Base-by-base conservation (phyloP, 2,329 filamentous ascomycete genomes). In the Fusarium sp. region DNA sequence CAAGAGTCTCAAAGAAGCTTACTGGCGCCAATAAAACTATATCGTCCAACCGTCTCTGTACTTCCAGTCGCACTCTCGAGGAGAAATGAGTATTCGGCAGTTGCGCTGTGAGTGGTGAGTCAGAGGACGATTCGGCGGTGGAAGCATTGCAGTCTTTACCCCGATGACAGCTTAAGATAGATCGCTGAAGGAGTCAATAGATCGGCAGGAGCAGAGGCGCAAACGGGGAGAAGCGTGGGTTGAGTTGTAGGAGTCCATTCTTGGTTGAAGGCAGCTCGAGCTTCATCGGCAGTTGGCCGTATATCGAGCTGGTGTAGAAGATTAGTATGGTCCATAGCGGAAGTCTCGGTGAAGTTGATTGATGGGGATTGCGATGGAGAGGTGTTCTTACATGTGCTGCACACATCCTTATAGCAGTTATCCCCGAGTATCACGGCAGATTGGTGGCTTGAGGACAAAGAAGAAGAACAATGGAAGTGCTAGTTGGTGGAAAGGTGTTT, bases 181-280 rank as follows among this genome's bases (percentile, higher is more conserved):
- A 97, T 96, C 72, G 94, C 90, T n/a, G 94, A 96, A 7, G 96
- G 96, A 3, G 96, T 99, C 82, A 98, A 89, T 76, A 98, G 92
- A 83, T 98, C 96, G 77, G 96, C 96, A 11, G 94, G 91, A 77
- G 98, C 94, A 74, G 95, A 94, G 32, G 93, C 91, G 83, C 92
- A 95, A 47, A 98, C 83, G 5, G 95, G 94, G 14, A 98, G 89
- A 71, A 97, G 89, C 78, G 96, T 98, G 20, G 92, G 82, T 24
- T 75, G 73, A 41, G 70, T 77, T 22, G 69, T 41, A 8, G 70
- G 35, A n/a, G 75, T 70, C 75, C 77, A 79, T 55, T 66, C 67
- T 65, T 78, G 73, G 54, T 73, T 74, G 64, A 70, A 72, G 55
- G 77, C 77, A 63, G 77, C 70, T 65, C 77, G 77, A 72, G 77